Percentiles rank a stretch among this genome's conserved stretches.
Conservation (phyloP, 2,329 filamentous ascomycete species). For the Kalmusia sp. region DNA sequence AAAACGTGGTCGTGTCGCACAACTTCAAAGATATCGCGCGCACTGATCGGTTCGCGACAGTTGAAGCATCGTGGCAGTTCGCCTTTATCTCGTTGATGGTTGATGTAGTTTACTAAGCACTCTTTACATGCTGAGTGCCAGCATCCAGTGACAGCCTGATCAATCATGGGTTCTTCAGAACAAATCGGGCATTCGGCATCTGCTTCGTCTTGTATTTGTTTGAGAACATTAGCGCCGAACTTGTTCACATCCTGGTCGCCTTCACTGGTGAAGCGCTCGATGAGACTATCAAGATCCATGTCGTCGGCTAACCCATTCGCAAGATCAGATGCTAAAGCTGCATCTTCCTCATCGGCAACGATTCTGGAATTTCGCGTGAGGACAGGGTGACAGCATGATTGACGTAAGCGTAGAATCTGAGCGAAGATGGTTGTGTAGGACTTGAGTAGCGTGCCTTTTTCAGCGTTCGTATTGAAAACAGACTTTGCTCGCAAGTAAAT, state of each 20-base stretch:
- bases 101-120: constrained; percentile 88
- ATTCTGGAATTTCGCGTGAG: constrained; percentile 85
- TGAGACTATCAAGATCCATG: constrained; percentile 89
- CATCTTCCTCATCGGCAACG: constrained; percentile 87
- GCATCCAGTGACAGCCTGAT: constrained; percentile 92
- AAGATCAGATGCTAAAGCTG: constrained; percentile 77
- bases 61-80: constrained; percentile 85
- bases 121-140: constrained; percentile 98
- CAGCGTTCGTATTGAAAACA: constrained; percentile 84
- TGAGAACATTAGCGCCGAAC: constrained; percentile 86
- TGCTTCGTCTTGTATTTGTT: constrained; percentile 89
- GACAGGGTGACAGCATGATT: constrained; percentile 92
- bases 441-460: constrained; percentile 91
- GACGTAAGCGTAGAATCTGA: constrained; percentile 89
- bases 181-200: constrained; percentile 93
- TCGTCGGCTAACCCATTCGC: constrained; percentile 86
- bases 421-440: constrained; percentile 97
- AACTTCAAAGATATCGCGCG: constrained; percentile 89
- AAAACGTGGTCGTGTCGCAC: constrained; percentile 74
- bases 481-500: constrained; percentile 84
- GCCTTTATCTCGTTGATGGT: constrained; percentile 80
- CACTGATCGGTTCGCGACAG: constrained; percentile 82
- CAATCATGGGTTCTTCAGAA: constrained; percentile 92
- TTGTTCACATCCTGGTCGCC: constrained; percentile 67
- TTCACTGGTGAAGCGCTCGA: constrained; percentile 78